Evolutionary conservation across 495 filamentous ascomycete species (phyloP).

Genomic region (Tetracladium setigerum): DNA sequence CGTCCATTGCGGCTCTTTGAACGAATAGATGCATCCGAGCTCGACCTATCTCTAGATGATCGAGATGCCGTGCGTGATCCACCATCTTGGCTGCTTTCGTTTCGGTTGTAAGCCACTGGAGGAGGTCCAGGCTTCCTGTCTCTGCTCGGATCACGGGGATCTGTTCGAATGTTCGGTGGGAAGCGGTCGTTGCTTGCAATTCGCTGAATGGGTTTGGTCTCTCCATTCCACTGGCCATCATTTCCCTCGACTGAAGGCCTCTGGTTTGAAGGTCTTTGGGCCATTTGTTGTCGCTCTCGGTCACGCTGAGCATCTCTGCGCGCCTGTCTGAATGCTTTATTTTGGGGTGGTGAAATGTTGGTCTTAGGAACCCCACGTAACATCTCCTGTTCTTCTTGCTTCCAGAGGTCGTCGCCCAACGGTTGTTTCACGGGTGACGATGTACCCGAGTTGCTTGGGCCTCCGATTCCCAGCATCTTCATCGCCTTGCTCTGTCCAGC

Average conservation of each 20-base stretch:
- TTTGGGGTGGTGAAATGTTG: constrained; percentile 15
- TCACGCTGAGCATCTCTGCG: constrained; percentile 42
- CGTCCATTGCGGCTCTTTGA: constrained; percentile 47
- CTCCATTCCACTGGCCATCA: constrained; percentile 16
- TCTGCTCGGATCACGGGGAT: constrained; percentile 30
- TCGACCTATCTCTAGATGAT: constrained; percentile 49
- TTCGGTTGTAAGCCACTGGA: constrained; percentile 32
- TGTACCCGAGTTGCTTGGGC: constrained; percentile 42
- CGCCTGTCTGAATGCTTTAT: constrained; percentile 41
- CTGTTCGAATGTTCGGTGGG: constrained; percentile 20
- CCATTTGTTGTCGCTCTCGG: constrained; percentile 31
- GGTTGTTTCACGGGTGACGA: constrained; percentile 33
- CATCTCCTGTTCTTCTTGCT: constrained; percentile 37
- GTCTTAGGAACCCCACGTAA: constrained; percentile 30
- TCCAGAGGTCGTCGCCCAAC: constrained; percentile 34
- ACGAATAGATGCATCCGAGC: constrained; percentile 49
- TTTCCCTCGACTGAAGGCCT: constrained; percentile 4
- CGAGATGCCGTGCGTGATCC: constrained; percentile 32
- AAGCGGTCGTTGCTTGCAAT: constrained; percentile 21
- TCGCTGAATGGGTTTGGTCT: constrained; percentile 15
- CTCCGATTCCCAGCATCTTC: constrained; percentile 64
- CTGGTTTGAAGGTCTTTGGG: constrained; percentile 16
- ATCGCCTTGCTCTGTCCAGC: constrained; percentile 51
- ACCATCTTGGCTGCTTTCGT: constrained; percentile 31
- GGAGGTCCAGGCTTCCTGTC: constrained; percentile 39